phyloP scores from a whole-genome alignment of 2,329 filamentous ascomycete species.

The Elsinoe batatas region DNA sequence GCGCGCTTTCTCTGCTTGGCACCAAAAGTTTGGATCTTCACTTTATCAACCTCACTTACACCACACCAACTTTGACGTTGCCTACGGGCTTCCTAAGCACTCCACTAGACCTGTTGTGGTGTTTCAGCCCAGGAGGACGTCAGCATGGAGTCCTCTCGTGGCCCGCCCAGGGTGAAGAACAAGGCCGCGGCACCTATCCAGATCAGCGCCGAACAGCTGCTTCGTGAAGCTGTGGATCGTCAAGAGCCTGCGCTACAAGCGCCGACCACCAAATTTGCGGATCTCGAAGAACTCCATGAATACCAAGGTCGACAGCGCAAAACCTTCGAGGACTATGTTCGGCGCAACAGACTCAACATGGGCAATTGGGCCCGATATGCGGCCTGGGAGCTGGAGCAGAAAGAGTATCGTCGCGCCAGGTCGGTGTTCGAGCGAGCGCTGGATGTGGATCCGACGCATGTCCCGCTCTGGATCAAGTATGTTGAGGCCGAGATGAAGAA shows the following conservation, averaged over 20 bases:
- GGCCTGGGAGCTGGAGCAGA: constrained; percentile 94
- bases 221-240: constrained; percentile 92
- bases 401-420: constrained; percentile 84
- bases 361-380: constrained; percentile 99
- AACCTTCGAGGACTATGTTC: constrained; percentile 96
- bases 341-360: constrained; percentile 87
- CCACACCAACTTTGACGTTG: neutral
- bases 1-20: neutral
- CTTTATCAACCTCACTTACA: neutral
- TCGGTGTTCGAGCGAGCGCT: constrained; percentile 92
- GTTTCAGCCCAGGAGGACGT: constrained; percentile 4
- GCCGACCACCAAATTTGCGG: constrained; percentile 87
- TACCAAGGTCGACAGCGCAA: constrained; percentile 92
- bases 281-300: constrained; percentile 95
- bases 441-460: constrained; percentile 79
- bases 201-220: constrained; percentile 93
- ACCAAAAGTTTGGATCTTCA: neutral
- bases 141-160: constrained; percentile 80
- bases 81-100: neutral
- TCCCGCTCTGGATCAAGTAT: constrained; percentile 83
- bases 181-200: constrained; percentile 77
- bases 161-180: constrained; percentile 95
- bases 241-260: constrained; percentile 83
- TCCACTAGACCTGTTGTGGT: neutral
- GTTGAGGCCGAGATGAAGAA: constrained; percentile 94